These are phyloP conservation scores for Termitomyces sp. DNA, from an alignment of 768 basidiomycete genomes.

Conservation along the genomic window DNA sequence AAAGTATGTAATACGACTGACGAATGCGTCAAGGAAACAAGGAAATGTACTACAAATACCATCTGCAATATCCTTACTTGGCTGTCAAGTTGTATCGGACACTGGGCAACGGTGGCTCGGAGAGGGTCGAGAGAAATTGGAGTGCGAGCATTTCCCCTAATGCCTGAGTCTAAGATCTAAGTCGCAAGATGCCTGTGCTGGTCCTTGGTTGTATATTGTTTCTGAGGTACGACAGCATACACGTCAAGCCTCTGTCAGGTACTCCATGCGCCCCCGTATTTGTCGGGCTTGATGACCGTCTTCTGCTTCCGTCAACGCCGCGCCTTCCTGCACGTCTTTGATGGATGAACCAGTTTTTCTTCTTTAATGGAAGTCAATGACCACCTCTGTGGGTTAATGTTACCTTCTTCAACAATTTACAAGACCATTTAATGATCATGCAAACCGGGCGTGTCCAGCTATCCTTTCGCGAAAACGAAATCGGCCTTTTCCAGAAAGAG, in stretches of 20 bases:
- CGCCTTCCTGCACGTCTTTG: background rate
- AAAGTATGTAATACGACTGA: constrained; percentile 1
- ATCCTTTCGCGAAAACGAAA: background rate
- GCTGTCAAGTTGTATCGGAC: no score
- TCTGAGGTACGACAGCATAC: background rate
- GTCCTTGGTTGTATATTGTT: background rate
- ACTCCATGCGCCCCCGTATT: background rate
- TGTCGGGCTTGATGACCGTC: background rate
- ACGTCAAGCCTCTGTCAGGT: background rate
- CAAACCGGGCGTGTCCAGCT: background rate
- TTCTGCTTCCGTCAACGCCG: background rate
- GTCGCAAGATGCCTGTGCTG: background rate
- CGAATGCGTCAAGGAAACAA: constrained; percentile 10
- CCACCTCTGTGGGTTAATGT: background rate
- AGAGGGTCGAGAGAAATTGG: no score
- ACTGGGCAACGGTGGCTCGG: no score
- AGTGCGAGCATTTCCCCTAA: background rate
- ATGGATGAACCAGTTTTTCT: background rate
- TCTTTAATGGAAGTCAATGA: background rate
- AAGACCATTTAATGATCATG: background rate
- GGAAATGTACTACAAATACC: constrained; percentile 12
- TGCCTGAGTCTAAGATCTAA: constrained; percentile 1
- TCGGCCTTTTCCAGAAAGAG: background rate
- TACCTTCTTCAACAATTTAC: background rate
- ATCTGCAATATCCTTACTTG: constrained; percentile 11